Conservation (phyloP, 768 basidiomycete species). For the Pholiota conissans region DNA sequence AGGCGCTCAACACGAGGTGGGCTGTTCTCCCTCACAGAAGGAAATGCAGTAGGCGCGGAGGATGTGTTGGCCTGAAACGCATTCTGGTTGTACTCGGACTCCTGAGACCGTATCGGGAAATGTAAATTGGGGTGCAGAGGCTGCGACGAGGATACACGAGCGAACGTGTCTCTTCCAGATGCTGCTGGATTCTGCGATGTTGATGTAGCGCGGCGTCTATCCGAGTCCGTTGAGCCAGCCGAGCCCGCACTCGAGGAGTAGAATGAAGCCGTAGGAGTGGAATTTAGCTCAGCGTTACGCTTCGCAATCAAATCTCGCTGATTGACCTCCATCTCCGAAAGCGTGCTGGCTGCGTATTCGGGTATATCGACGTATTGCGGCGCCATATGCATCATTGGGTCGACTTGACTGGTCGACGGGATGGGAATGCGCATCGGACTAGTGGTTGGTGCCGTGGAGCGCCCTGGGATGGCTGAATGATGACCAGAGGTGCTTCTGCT, state of each 20-base stretch:
- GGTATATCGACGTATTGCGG: conserved; percentile 10
- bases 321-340: conserved; percentile 39
- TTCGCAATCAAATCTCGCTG: conserved; percentile 39
- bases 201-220: conserved; percentile 9
- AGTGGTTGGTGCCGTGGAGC: conserved; percentile 16
- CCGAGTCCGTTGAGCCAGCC: conserved; percentile 3
- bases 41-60: background rate
- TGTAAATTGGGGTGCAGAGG: conserved; percentile 21
- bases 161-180: conserved; percentile 7
- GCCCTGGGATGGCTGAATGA: conserved; percentile 8
- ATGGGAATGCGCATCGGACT: conserved; percentile 6
- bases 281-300: conserved; percentile 43
- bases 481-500: conserved; percentile 13
- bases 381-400: conserved; percentile 12
- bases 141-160: conserved; percentile 14
- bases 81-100: background rate
- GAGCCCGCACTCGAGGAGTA: conserved; percentile 19
- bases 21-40: conserved; percentile 13
- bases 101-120: conserved; percentile 13
- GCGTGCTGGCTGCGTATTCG: conserved; percentile 26
- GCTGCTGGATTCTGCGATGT: conserved; percentile 8
- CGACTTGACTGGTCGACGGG: background rate
- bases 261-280: conserved; percentile 37
- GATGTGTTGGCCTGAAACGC: background rate
- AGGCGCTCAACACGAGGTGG: conserved; percentile 25